Percentiles rank a stretch among this genome's conserved stretches.
These are phyloP conservation scores for Xylaria digitata DNA, from an alignment of 2,329 filamentous ascomycete genomes.

Conservation along the genomic window DNA sequence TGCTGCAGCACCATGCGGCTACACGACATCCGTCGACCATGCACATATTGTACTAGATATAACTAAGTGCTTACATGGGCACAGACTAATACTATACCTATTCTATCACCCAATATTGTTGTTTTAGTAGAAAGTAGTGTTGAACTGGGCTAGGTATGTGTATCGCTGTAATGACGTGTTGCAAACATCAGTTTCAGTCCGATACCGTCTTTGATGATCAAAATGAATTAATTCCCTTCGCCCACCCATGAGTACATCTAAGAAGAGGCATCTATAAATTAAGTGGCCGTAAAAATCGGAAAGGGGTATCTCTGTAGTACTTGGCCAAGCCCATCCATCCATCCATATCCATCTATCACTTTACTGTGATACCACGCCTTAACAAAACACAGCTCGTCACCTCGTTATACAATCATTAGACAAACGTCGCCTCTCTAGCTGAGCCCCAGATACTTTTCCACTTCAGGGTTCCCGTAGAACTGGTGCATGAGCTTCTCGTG, in stretches of 20 bases:
- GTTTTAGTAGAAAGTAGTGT: too few species aligned
- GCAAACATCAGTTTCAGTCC: neutral
- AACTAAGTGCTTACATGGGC: too few species aligned
- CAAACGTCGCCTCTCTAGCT: conserved; percentile 34
- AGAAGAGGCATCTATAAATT: neutral
- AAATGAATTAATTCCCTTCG: neutral
- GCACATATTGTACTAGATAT: too few species aligned
- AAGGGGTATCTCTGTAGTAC: conserved; percentile 28
- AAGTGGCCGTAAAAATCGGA: neutral
- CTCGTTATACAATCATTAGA: conserved; percentile 6
- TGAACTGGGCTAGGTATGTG: too few species aligned
- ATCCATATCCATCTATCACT: conserved; percentile 12
- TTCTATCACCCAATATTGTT: too few species aligned
- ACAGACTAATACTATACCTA: neutral
- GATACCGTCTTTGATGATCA: neutral
- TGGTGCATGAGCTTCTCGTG: conserved; percentile 73
- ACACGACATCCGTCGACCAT: conserved; percentile 21
- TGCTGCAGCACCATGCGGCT: conserved; percentile 30
- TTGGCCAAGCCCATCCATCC: conserved; percentile 10
- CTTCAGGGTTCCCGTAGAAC: conserved; percentile 80
- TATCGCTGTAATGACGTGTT: neutral
- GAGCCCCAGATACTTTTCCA: conserved; percentile 76
- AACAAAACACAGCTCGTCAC: conserved; percentile 14
- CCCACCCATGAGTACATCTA: too few species aligned
- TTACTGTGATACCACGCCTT: conserved; percentile 7